Evolutionary conservation across 1,284 basidiomycete species (phyloP).

Genomic region (Exobasidium rhododendri): DNA sequence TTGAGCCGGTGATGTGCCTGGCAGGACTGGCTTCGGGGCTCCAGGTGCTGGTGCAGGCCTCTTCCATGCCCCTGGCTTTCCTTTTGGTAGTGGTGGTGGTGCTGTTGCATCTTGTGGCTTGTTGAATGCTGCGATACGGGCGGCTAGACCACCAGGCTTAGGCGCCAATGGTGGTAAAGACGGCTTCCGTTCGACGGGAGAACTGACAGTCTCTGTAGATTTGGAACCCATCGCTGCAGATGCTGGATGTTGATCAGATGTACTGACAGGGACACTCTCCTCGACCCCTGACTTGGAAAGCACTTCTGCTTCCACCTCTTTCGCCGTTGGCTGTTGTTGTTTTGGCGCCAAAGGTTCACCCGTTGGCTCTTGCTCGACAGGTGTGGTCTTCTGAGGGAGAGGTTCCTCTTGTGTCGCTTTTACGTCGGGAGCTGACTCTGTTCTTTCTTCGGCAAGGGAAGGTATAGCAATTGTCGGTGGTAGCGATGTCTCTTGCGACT

Average conservation of each 20-base stretch:
- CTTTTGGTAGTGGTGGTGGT: slow-evolving; percentile 41
- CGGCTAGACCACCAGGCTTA: slow-evolving; percentile 40
- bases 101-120: slow-evolving; percentile 38
- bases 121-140: slow-evolving; percentile 54
- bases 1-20: slow-evolving; percentile 20
- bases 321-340: not conserved
- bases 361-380: not conserved
- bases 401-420: not conserved
- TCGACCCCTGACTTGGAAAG: not conserved
- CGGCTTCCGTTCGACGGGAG: slow-evolving; percentile 12
- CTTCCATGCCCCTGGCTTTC: slow-evolving; percentile 50
- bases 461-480: not conserved
- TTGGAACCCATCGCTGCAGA: not conserved
- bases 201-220: not conserved
- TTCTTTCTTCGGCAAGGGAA: not conserved
- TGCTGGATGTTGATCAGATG: not conserved
- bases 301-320: not conserved
- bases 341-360: not conserved
- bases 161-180: slow-evolving; percentile 30
- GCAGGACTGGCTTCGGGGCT: slow-evolving; percentile 41
- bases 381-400: not conserved
- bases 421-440: slow-evolving; percentile 12
- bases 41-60: slow-evolving; percentile 31
- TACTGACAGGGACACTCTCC: not conserved
- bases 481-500: slow-evolving; percentile 46